phyloP scores from a whole-genome alignment of 106 monocot genomes.

The Phalaenopsis aphrodite region DNA sequence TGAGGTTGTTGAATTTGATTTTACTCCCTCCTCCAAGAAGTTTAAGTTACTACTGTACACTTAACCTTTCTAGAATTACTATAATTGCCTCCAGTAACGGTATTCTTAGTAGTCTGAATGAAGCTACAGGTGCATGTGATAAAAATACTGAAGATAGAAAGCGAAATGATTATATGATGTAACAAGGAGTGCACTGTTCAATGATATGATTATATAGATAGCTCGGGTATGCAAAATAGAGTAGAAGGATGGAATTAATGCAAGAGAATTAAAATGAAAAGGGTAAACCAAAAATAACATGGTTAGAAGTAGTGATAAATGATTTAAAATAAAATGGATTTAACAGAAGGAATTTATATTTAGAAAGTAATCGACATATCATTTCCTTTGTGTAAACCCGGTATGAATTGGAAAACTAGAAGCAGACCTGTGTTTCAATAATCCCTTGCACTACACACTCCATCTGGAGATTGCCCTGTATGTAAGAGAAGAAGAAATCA shows the following conservation, averaged over 20 bases:
- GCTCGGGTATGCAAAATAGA: background rate
- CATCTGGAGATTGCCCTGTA: conserved; percentile 18
- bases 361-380: background rate
- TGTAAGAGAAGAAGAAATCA: conserved; percentile 1
- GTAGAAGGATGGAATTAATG: background rate
- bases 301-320: background rate
- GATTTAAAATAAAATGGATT: background rate
- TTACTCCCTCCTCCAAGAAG: too few relatives aligned
- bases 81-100: too few relatives aligned
- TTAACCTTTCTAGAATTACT: too few relatives aligned
- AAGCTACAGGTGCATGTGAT: too few relatives aligned
- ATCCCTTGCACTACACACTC: conserved; percentile 78
- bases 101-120: too few relatives aligned
- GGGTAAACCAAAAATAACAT: background rate
- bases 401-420: background rate
- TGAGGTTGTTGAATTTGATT: too few relatives aligned
- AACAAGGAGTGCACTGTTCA: too few relatives aligned
- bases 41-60: too few relatives aligned
- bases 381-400: background rate
- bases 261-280: background rate
- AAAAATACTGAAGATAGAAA: too few relatives aligned
- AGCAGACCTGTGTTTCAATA: conserved; percentile 59
- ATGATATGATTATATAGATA: background rate
- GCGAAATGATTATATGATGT: too few relatives aligned
- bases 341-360: background rate